phyloP scores from a whole-genome alignment of 2,329 filamentous ascomycete genomes.

The Cucurbitaria berberidis region DNA sequence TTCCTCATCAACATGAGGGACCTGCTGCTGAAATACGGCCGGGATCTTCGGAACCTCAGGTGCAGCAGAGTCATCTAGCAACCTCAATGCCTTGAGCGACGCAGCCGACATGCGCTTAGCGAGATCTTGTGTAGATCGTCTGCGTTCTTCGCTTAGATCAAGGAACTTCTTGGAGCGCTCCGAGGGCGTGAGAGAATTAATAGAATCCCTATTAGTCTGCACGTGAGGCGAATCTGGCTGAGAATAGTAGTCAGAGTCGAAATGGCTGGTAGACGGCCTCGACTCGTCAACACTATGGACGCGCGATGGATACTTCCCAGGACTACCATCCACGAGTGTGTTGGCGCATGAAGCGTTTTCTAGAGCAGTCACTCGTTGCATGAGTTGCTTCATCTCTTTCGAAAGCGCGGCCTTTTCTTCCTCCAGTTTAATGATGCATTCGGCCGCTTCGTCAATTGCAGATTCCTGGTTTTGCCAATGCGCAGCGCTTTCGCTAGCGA shows the following conservation, averaged over 20 bases:
- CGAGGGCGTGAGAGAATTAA: constrained; percentile 24
- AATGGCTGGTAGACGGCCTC: constrained; percentile 44
- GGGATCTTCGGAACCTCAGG: constrained; percentile 33
- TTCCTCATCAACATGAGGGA: constrained; percentile 11
- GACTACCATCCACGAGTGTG: constrained; percentile 22
- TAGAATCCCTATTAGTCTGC: constrained; percentile 26
- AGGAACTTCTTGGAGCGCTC: constrained; percentile 42
- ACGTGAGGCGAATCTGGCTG: constrained; percentile 41
- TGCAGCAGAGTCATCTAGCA: constrained; percentile 11
- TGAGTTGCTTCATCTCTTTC: constrained; percentile 33
- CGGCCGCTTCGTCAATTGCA: constrained; percentile 43
- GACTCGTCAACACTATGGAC: constrained; percentile 45
- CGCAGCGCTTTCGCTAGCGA: constrained; percentile 35
- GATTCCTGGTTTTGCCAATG: constrained; percentile 33
- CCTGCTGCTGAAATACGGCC: constrained; percentile 13
- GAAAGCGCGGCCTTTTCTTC: constrained; percentile 31
- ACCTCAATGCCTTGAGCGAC: constrained; percentile 30
- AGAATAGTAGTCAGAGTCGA: constrained; percentile 48
- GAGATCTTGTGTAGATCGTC: constrained; percentile 35
- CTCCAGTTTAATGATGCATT: constrained; percentile 39
- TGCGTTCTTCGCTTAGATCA: constrained; percentile 31
- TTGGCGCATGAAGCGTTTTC: constrained; percentile 17
- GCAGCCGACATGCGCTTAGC: constrained; percentile 40
- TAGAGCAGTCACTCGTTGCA: constrained; percentile 20
- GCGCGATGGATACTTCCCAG: constrained; percentile 23